These are phyloP conservation scores for Aphanomyces astaci DNA, from an alignment of 352 stramenopile species.

Conservation along the genomic window DNA sequence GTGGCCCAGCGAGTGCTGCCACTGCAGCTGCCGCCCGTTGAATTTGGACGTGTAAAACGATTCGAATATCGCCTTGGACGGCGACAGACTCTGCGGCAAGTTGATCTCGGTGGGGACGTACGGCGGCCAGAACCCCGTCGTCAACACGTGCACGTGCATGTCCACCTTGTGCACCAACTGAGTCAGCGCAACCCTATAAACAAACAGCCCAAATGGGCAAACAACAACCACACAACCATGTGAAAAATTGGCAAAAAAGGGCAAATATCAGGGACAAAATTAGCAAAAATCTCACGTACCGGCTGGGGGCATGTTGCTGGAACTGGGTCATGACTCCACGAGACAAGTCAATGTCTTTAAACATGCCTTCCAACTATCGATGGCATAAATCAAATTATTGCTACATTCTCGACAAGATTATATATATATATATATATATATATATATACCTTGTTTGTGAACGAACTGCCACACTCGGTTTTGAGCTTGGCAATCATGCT, in stretches of 20 bases:
- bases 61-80: constrained; percentile 79
- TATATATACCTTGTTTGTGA: constrained; percentile 92
- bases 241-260: too few species aligned
- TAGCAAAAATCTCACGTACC: constrained; percentile 28
- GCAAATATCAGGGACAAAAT: background rate
- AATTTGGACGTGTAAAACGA: constrained; percentile 86
- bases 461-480: constrained; percentile 95
- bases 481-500: constrained; percentile 97
- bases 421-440: too few species aligned
- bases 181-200: constrained; percentile 46
- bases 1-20: constrained; percentile 85
- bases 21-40: constrained; percentile 82
- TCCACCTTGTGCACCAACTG: constrained; percentile 61
- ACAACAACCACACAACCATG: too few species aligned
- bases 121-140: constrained; percentile 95
- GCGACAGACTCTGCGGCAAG: constrained; percentile 48
- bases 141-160: constrained; percentile 96
- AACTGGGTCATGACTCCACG: constrained; percentile 93
- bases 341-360: constrained; percentile 97
- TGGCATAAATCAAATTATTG: background rate
- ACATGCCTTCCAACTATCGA: constrained; percentile 97
- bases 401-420: too few species aligned
- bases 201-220: too few species aligned
- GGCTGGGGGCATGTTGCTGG: constrained; percentile 65
- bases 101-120: constrained; percentile 85